A percentile compares a stretch with the other conserved stretches of the same genome.
Evolutionary conservation across 257 asterid species (phyloP).

Genomic region (Solanum sitiens): DNA sequence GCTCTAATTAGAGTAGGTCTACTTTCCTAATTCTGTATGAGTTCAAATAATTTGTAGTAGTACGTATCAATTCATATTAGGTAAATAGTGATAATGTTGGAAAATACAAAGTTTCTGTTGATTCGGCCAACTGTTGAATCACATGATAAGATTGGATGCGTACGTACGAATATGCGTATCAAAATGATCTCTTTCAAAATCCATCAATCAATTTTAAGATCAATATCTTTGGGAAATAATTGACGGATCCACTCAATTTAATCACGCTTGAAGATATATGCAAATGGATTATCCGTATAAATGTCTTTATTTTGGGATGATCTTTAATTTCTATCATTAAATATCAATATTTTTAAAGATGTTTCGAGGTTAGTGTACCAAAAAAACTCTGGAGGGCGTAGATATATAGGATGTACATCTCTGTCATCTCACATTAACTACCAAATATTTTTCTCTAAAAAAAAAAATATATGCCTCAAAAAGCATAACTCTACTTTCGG

Average conservation of each 20-base stretch:
- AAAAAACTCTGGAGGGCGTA: no score
- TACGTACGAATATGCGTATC: background rate
- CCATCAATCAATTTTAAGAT: background rate
- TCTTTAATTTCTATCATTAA: rapidly evolving
- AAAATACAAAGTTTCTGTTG: background rate
- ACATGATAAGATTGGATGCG: background rate
- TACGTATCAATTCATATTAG: background rate
- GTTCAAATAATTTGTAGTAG: background rate
- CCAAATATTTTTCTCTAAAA: background rate
- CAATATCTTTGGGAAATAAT: background rate
- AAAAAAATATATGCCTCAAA: background rate
- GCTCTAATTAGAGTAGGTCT: background rate
- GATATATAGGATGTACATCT: no score
- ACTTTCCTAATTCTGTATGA: background rate
- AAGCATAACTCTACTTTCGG: background rate
- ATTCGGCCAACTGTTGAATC: background rate
- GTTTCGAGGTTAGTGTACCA: rapidly evolving
- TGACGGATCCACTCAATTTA: background rate
- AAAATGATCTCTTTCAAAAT: background rate
- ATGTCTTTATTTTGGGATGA: rapidly evolving
- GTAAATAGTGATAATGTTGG: background rate
- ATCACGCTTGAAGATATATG: background rate
- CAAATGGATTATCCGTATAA: no score
- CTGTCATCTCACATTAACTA: background rate
- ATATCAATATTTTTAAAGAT: background rate